Evolutionary conservation across 2,329 filamentous ascomycete genomes (phyloP), one percentile per base, ranked within the genome.

Genomic region (Calonectria pseudoreteaudii): DNA sequence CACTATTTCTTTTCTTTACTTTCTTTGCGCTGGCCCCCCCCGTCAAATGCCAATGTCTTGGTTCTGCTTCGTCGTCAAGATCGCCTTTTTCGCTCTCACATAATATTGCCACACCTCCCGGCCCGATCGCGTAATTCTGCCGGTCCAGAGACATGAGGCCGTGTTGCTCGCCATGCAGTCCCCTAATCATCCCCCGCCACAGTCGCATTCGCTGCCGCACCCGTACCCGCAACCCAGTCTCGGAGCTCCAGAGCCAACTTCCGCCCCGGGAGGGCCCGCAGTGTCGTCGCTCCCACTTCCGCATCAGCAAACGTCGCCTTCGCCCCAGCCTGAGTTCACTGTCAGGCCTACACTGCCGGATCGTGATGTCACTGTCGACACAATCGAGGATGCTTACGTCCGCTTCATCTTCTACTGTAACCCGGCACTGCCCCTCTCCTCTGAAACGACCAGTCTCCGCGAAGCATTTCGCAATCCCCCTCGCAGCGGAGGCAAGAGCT

Each of bases 351-450:
- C 84, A 26, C 84, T 96, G 62, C 96, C 96, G 10, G 87, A 92
- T 70, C 91, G 90, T 75, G 87, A 92, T 74, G 92, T 98, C 36
- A 92, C 91, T 4, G 90, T 91, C 78, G 90, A 90, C 2, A 94
- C 90, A 16, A 93, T 98, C 76, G 94, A 96, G 80, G 92, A 96
- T 82, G 93, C 94, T 66, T 98, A 96, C 82, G 93, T 96, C 73
- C 85, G 88, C 77, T 98, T 98, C 83, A 94, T 98, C 79, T 88
- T 98, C 71, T 95, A 95, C 84, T 98, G 96, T 88, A 98, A 98
- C 83, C 96, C 96, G 7, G 92, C 91, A 53, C 92, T 98, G 65
- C 80, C 84, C 11, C 83, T 89, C n/a, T 89, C 91, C 20, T 90
- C 91, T 53, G 93, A 97, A 84, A 93, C 94, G 0, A 84, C 88